Conservation (phyloP, 805 yeast species). For the Kluyveromyces siamensis region DNA sequence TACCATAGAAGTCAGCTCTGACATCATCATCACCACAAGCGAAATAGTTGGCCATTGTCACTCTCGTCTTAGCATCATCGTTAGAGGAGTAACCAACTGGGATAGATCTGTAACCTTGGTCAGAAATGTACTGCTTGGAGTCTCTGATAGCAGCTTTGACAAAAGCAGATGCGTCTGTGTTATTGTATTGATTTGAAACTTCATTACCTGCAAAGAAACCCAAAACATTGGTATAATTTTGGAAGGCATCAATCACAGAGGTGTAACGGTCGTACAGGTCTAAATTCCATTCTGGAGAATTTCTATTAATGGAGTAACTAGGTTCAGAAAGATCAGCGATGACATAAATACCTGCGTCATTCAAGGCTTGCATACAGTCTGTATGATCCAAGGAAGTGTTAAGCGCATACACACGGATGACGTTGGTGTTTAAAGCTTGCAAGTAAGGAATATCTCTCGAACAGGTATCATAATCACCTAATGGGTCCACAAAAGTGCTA, state of each 20-base stretch:
- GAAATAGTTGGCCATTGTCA: slow-evolving; percentile 62
- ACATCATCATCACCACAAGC: slow-evolving; percentile 60
- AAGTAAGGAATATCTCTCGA: slow-evolving; percentile 68
- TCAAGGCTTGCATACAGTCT: slow-evolving; percentile 56
- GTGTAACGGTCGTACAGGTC: slow-evolving; percentile 61
- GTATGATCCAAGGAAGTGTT: slow-evolving; percentile 56
- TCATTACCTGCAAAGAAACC: slow-evolving; percentile 87
- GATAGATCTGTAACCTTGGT: slow-evolving; percentile 52
- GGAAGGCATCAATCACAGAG: slow-evolving; percentile 57
- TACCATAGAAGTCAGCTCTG: slow-evolving; percentile 76
- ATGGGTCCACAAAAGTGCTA: slow-evolving; percentile 53
- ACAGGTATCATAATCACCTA: slow-evolving; percentile 55
- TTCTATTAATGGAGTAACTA: slow-evolving; percentile 50
- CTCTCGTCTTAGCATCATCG: slow-evolving; percentile 62
- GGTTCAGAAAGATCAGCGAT: slow-evolving; percentile 76
- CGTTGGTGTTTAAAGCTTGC: slow-evolving; percentile 53
- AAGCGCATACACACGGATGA: slow-evolving; percentile 68
- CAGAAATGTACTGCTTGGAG: slow-evolving; percentile 55
- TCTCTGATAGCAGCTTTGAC: slow-evolving; percentile 82
- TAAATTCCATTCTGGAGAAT: slow-evolving; percentile 53
- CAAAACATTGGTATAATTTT: slow-evolving; percentile 59
- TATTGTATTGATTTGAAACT: slow-evolving; percentile 57
- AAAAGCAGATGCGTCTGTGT: slow-evolving; percentile 69
- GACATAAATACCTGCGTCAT: slow-evolving; percentile 71
- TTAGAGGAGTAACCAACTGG: slow-evolving; percentile 81